phyloP scores from a whole-genome alignment of 768 basidiomycete genomes.

The Hericium coralloides region DNA sequence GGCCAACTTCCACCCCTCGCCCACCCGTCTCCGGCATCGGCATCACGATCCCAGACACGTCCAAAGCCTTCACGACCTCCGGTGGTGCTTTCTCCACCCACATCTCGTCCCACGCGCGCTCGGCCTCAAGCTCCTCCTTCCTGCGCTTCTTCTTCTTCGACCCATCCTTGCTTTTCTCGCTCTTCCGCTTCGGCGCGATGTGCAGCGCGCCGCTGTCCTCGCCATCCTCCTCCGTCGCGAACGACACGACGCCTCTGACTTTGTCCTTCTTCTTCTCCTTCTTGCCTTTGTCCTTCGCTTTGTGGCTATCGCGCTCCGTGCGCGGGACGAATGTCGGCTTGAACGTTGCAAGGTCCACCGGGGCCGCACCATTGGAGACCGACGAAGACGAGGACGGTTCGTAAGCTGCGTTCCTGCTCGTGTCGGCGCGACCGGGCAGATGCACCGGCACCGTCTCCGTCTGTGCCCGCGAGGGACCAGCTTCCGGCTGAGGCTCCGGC shows the following conservation, averaged over 20 bases:
- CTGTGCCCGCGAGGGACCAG: background rate
- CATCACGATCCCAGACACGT: background rate
- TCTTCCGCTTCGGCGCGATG: constrained; percentile 7
- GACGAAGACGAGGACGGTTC: constrained; percentile 4
- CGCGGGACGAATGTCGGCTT: constrained; percentile 82
- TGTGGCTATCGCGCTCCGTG: constrained; percentile 29
- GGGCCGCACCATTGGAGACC: constrained; percentile 8
- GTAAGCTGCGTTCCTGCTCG: constrained; percentile 1
- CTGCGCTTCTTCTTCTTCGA: constrained; percentile 32
- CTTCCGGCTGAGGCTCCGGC: background rate
- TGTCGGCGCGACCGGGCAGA: constrained; percentile 5
- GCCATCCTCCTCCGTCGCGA: constrained; percentile 45
- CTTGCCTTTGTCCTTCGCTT: constrained; percentile 30
- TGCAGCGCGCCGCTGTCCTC: constrained; percentile 35
- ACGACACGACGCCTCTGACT: constrained; percentile 51
- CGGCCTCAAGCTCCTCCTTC: constrained; percentile 23
- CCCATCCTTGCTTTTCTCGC: constrained; percentile 23
- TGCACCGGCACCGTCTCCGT: constrained; percentile 3
- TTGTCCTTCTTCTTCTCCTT: constrained; percentile 27
- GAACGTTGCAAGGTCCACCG: constrained; percentile 62
- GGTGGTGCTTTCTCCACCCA: constrained; percentile 60
- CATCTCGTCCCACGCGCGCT: constrained; percentile 42
- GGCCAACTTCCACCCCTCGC: constrained; percentile 14
- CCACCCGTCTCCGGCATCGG: too few relatives aligned
- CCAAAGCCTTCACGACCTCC: constrained; percentile 35